Conservation (phyloP, 1,139 yeast genomes). For the Pneumocystis murina region DNA sequence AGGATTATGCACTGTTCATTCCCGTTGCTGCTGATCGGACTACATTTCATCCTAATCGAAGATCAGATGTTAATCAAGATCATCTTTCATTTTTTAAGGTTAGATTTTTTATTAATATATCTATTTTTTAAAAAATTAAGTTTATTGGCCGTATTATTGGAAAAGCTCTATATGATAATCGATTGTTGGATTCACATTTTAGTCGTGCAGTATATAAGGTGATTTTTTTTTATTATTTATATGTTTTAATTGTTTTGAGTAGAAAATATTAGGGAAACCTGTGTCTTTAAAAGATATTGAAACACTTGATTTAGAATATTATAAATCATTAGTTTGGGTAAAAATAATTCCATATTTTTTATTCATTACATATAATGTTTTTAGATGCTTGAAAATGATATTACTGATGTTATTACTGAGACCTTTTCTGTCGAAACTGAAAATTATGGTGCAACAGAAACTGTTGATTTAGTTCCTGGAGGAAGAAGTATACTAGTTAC, state of each 20-base stretch:
- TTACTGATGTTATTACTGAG: conserved; percentile 92
- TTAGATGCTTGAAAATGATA: conserved; percentile 73
- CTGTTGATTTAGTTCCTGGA: conserved; percentile 61
- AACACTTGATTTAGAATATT: conserved; percentile 80
- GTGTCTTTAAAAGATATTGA: conserved; percentile 91
- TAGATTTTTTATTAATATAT: background rate
- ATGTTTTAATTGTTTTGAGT: background rate
- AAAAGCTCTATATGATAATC: conserved; percentile 78
- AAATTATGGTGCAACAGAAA: conserved; percentile 81
- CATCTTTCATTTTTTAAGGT: conserved; percentile 63
- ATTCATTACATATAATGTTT: background rate
- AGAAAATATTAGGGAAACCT: conserved; percentile 55
- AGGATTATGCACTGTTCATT: conserved; percentile 74
- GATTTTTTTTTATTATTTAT: background rate
- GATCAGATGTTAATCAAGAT: conserved; percentile 74
- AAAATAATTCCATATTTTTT: background rate
- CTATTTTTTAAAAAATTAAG: conserved; percentile 24
- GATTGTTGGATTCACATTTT: conserved; percentile 86
- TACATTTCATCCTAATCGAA: conserved; percentile 89
- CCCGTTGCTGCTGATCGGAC: conserved; percentile 90
- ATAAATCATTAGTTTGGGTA: conserved; percentile 74
- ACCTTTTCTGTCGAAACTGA: conserved; percentile 88
- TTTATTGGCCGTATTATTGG: conserved; percentile 91
- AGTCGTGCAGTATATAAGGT: conserved; percentile 82
- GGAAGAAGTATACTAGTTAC: conserved; percentile 81